Base-by-base conservation (phyloP, 225 moss, liverwort and hornwort genomes). In the Rhytidiadelphus loreus region DNA sequence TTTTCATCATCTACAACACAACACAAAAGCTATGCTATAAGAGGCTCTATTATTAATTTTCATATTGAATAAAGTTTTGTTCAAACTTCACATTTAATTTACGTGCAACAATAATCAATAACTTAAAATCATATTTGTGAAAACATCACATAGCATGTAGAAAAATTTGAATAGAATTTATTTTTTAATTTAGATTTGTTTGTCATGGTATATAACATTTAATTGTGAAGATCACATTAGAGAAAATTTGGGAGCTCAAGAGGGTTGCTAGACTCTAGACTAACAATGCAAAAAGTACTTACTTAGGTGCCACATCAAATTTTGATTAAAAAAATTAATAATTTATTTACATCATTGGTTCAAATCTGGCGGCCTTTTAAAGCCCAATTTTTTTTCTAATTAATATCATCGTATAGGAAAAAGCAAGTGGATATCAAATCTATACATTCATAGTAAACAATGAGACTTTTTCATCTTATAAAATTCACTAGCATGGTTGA, bases 1-100 rank as follows among this genome's bases (percentile, higher is more conserved):
- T 12, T 2, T 48, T 74, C 32, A 74, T 48, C 4, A 48, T 48
- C 12, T 32, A 5, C 7, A 48, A 74, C 1, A 74, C 12, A 48
- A 8, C 12, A 2, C 32, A 48, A 12, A 74, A 73, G 28, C 30
- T 30, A 30, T 17, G 3, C 11, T 46, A 11, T 0, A 0, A 30
- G 32, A 52, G 21, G 50, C 5, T 75, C 3, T 8, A 52, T 8
- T 52, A 23, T 3, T 22, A 76, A 8, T 74, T 46, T 3, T 3
- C 26, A 22, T 48, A 12, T 76, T 15, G 0, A 53, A 9, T 15
- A 23, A 35, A 52, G 0, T 35, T 52, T 3, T 53, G 14, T 0
- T 76, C 23, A 76, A 23, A 76, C 5, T 23, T 35, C 2, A 35
- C 14, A 76, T 75, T 22, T 22, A 52, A 9, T 52, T 13, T 52